These are phyloP conservation scores for Beauveria pseudobassiana DNA, from an alignment of 2,329 filamentous ascomycete genomes.

Conservation along the genomic window DNA sequence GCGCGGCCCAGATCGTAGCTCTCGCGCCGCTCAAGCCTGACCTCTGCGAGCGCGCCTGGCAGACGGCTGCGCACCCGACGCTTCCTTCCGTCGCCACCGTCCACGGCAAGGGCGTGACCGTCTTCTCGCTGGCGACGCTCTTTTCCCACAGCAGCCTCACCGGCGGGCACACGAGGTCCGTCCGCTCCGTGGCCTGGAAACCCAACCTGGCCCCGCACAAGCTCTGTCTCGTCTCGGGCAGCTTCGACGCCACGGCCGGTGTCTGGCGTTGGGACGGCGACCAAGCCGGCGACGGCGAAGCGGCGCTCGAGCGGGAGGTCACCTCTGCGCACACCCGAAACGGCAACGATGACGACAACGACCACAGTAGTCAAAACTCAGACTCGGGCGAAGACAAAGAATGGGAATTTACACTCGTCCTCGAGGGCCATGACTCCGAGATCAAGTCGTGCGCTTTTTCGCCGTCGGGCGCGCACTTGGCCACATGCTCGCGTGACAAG, in stretches of 20 bases:
- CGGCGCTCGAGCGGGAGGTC: slow-evolving; percentile 6
- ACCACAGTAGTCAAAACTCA: slow-evolving; percentile 24
- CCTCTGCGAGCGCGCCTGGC: slow-evolving; percentile 72
- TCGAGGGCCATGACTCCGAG: slow-evolving; percentile 93
- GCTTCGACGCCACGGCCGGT: slow-evolving; percentile 88
- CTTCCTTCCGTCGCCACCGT: slow-evolving; percentile 85
- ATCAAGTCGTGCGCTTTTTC: slow-evolving; percentile 75
- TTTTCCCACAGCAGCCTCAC: slow-evolving; percentile 70
- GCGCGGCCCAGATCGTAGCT: slow-evolving; percentile 29
- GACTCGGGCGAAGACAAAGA: slow-evolving; percentile 63
- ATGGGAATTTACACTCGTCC: slow-evolving; percentile 85
- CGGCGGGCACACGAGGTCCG: slow-evolving; percentile 83
- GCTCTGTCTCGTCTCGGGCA: slow-evolving; percentile 81
- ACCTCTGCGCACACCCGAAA: slow-evolving; percentile 11
- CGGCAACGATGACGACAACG: slow-evolving; percentile 16
- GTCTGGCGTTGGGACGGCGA: slow-evolving; percentile 64
- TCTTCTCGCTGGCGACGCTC: slow-evolving; percentile 81
- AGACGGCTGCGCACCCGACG: slow-evolving; percentile 74
- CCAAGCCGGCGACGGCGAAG: slow-evolving; percentile 13
- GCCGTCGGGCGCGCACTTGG: slow-evolving; percentile 68
- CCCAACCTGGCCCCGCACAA: slow-evolving; percentile 54
- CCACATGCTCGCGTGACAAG: slow-evolving; percentile 89
- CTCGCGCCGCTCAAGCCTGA: slow-evolving; percentile 47
- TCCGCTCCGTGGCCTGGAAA: slow-evolving; percentile 86
- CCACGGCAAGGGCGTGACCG: slow-evolving; percentile 76